These are phyloP conservation scores for Leptographium radiaticola DNA, from an alignment of 2,329 filamentous ascomycete genomes.

Conservation along the genomic window DNA sequence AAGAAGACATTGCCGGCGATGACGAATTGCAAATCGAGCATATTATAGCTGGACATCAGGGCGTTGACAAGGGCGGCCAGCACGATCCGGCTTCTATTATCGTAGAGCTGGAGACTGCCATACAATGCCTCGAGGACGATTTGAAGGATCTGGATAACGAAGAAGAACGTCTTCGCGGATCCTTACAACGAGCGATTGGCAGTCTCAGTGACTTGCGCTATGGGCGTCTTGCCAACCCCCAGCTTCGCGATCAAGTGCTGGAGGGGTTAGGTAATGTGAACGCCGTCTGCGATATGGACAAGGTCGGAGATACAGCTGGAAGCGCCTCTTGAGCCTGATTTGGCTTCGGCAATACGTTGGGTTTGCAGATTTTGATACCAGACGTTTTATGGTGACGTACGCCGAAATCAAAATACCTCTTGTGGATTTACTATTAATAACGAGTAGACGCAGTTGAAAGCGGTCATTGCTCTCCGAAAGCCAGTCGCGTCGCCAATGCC, in stretches of 20 bases:
- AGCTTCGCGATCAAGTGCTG: slow-evolving; percentile 52
- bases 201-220: slow-evolving; percentile 73
- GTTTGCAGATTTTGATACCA: too few relatives aligned
- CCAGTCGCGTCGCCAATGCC: background rate
- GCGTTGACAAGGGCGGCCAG: slow-evolving; percentile 5
- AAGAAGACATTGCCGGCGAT: slow-evolving; percentile 47
- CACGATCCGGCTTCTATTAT: slow-evolving; percentile 47
- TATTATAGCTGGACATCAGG: slow-evolving; percentile 22
- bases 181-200: slow-evolving; percentile 53
- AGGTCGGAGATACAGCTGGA: background rate
- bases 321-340: background rate
- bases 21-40: slow-evolving; percentile 51
- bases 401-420: background rate
- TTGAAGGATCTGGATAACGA: slow-evolving; percentile 53
- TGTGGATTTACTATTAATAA: background rate
- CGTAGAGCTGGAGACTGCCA: slow-evolving; percentile 55
- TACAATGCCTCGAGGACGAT: slow-evolving; percentile 52
- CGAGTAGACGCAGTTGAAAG: background rate
- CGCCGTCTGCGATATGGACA: slow-evolving; percentile 34
- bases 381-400: too few relatives aligned
- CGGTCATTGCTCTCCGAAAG: background rate
- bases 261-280: slow-evolving; percentile 53
- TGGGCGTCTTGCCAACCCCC: slow-evolving; percentile 55
- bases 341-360: background rate
- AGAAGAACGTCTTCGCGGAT: slow-evolving; percentile 43